Conservation (phyloP, 2,329 filamentous ascomycete genomes). For the Fusarium solani-melongenae region DNA sequence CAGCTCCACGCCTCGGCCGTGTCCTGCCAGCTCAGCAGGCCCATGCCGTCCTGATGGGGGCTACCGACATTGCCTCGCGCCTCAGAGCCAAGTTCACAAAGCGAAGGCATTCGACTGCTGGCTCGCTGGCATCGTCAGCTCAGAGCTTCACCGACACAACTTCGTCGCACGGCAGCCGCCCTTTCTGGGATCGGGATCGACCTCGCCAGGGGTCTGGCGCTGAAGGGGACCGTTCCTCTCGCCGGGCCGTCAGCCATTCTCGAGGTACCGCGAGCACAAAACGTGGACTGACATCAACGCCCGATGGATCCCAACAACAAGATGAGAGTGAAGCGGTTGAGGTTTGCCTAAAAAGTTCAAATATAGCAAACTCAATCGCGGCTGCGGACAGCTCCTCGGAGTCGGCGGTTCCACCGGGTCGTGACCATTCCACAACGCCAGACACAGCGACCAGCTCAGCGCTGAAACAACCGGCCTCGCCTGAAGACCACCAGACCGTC, state of each 20-base stretch:
- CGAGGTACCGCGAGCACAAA: conserved; percentile 35
- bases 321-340: conserved; percentile 19
- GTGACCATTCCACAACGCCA: conserved; percentile 22
- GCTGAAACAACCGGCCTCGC: conserved; percentile 38
- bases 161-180: conserved; percentile 39
- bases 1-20: conserved; percentile 19
- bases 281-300: conserved; percentile 28
- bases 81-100: conserved; percentile 60
- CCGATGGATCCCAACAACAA: conserved; percentile 25
- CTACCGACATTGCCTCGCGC: conserved; percentile 56
- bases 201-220: conserved; percentile 21
- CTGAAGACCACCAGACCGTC: conserved; percentile 36
- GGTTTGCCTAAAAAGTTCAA: conserved; percentile 16
- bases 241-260: conserved; percentile 36
- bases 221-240: conserved; percentile 29
- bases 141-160: conserved; percentile 36
- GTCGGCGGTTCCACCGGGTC: conserved; percentile 36
- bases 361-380: conserved; percentile 22
- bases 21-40: conserved; percentile 21
- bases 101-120: conserved; percentile 53
- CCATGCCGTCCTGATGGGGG: conserved; percentile 52
- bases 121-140: conserved; percentile 51
- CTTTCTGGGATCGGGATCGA: conserved; percentile 39
- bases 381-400: conserved; percentile 25
- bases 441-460: conserved; percentile 21